These are phyloP conservation scores for Apium graveolens DNA, from an alignment of 129 eudicot genomes.

Conservation along the genomic window DNA sequence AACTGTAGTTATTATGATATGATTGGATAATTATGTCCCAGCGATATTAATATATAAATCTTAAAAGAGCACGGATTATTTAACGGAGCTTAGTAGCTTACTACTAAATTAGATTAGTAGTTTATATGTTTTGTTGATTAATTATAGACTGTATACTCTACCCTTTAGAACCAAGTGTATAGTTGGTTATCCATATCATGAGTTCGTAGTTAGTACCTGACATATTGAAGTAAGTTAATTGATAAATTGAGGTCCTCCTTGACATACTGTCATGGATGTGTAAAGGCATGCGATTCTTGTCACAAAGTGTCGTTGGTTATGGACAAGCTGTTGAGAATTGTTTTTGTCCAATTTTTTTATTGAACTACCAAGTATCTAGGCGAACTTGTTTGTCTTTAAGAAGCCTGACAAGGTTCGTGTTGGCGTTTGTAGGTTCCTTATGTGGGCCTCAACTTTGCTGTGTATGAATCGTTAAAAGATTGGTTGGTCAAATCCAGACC, in stretches of 20 bases:
- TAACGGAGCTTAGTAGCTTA: not conserved
- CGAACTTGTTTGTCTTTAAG: not conserved
- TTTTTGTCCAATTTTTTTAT: not conserved
- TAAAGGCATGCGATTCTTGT: not conserved
- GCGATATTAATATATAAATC: not conserved
- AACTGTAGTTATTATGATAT: not conserved
- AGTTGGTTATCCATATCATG: not conserved
- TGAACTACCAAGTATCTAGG: not conserved
- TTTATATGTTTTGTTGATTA: not conserved
- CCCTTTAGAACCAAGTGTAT: not conserved
- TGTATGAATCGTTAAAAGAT: slow-evolving; percentile 91
- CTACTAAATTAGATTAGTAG: not conserved
- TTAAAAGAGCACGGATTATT: not conserved
- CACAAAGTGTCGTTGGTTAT: not conserved
- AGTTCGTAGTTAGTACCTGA: not conserved
- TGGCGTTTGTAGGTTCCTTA: slow-evolving; percentile 67
- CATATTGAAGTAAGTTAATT: not conserved
- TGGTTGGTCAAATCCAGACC: slow-evolving; percentile 74
- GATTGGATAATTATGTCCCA: not conserved
- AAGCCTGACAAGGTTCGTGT: not conserved
- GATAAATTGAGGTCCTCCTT: not conserved
- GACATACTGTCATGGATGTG: not conserved
- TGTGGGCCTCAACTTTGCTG: slow-evolving; percentile 98
- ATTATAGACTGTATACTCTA: not conserved
- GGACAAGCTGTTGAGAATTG: not conserved